These are phyloP conservation scores for Naganishia albida DNA, from an alignment of 1,284 basidiomycete genomes.

Conservation along the genomic window DNA sequence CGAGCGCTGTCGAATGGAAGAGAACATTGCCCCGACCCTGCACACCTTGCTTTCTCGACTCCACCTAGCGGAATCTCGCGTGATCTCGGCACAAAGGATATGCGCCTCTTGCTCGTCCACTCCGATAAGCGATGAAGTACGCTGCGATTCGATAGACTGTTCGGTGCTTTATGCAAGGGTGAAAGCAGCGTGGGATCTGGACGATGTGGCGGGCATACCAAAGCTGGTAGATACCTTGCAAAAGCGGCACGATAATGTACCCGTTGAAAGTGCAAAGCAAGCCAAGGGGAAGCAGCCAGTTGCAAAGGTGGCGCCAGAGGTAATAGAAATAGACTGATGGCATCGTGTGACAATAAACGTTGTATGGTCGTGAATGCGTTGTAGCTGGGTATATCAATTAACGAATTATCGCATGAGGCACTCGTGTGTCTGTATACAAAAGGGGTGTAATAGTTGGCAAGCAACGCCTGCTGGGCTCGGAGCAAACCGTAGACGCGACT, in stretches of 20 bases:
- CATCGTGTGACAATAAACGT: no score
- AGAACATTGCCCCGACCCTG: constrained; percentile 62
- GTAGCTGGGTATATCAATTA: no score
- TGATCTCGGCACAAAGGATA: constrained; percentile 64
- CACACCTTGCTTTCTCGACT: constrained; percentile 63
- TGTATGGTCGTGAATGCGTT: not conserved
- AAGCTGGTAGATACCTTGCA: constrained; percentile 30
- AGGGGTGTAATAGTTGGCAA: no score
- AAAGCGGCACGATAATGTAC: not conserved
- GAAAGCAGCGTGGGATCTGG: constrained; percentile 64
- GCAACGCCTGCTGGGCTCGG: no score
- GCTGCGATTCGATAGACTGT: constrained; percentile 82
- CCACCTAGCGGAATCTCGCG: constrained; percentile 62
- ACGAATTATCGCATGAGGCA: no score
- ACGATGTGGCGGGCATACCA: constrained; percentile 43
- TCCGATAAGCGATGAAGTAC: constrained; percentile 63
- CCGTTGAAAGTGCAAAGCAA: not conserved
- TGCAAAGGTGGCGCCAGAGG: not conserved
- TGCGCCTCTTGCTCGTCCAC: constrained; percentile 70
- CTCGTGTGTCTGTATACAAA: no score
- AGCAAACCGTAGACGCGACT: no score
- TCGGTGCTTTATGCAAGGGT: constrained; percentile 74
- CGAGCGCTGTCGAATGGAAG: constrained; percentile 58
- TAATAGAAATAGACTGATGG: constrained; percentile 19
- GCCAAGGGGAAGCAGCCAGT: not conserved